Percentiles rank a stretch among this genome's conserved stretches.
These are phyloP conservation scores for Delonix regia DNA, from an alignment of 306 rosid species.

Conservation along the genomic window DNA sequence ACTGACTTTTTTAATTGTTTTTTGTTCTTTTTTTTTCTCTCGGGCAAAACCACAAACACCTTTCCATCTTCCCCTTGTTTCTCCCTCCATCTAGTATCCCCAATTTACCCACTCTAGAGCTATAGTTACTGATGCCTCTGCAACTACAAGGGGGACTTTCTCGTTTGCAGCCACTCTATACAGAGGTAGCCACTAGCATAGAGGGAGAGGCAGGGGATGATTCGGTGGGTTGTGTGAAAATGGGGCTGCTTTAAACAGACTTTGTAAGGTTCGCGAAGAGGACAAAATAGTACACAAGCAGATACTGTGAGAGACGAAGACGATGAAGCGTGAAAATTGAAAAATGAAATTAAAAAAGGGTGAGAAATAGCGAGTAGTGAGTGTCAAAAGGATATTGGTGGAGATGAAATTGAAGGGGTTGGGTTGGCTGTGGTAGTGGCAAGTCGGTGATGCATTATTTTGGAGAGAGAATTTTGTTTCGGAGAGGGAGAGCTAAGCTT, in stretches of 20 bases:
- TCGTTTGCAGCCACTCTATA: neutral
- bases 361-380: neutral
- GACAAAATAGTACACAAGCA: slow-evolving; percentile 16
- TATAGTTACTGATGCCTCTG: neutral
- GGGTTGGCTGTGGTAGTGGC: neutral
- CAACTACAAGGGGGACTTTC: neutral
- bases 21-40: neutral
- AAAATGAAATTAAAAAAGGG: neutral
- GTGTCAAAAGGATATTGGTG: neutral
- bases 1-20: neutral
- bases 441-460: neutral
- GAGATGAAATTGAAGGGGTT: neutral
- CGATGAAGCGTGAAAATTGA: neutral
- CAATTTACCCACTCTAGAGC: neutral
- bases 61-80: neutral
- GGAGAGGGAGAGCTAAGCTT: no score
- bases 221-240: neutral
- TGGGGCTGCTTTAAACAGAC: neutral
- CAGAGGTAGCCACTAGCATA: neutral
- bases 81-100: no score
- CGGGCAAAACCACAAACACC: slow-evolving; percentile 31
- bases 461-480: neutral
- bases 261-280: slow-evolving; percentile 1
- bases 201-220: neutral
- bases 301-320: neutral